Evolutionary conservation across 2,329 filamentous ascomycete genomes (phyloP), one percentile per base, ranked within the genome.

Genomic region (Chaetothyriales sp.): DNA sequence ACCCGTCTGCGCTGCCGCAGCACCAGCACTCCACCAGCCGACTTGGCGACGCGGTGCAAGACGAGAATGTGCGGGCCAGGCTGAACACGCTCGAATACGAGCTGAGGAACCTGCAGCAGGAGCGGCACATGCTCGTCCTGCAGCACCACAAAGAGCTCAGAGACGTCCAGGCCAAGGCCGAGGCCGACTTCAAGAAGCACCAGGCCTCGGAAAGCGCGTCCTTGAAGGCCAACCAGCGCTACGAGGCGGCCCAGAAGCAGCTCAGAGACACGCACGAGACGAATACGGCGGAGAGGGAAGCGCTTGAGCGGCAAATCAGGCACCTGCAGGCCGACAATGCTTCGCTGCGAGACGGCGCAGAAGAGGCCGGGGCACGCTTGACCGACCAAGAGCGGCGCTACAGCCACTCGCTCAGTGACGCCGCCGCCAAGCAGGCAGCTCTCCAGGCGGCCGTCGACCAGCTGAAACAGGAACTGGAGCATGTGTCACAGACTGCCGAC

Each of bases 61-160:
- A 79, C 54, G 89, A 97, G 63, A 84, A 89, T 58, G 75, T 97
- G 22, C 89, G 90, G 63, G 87, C 90, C 1, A 88, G 95, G 67
- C 74, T 97, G 44, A 92, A 89, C 56, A 86, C 88, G 0, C 73
- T 95, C 48, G 83, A 83, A 56, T 98, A 95, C 70, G 87, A 90
- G 53, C 76, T 95, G 58, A 86, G 89, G 62, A 90, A 86, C 18
- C 73, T 86, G 50, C 89, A 90, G 62, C 87, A 95, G 60, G 90
- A 97, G 63, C 83, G 86, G 60, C 88, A 94, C 53, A 78, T 95
- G 61, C 74, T 82, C 47, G 76, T 81, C 8, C 74, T 95, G 15
- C 82, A 87, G 56, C 85, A 92, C 60, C 84, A 88, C 58, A 85
- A 86, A 61, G 90, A 95, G 62, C 68, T 95, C 19, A 81, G 90